Evolutionary conservation across 345 rosid genomes (phyloP).

Genomic region (Citrus trifoliata): DNA sequence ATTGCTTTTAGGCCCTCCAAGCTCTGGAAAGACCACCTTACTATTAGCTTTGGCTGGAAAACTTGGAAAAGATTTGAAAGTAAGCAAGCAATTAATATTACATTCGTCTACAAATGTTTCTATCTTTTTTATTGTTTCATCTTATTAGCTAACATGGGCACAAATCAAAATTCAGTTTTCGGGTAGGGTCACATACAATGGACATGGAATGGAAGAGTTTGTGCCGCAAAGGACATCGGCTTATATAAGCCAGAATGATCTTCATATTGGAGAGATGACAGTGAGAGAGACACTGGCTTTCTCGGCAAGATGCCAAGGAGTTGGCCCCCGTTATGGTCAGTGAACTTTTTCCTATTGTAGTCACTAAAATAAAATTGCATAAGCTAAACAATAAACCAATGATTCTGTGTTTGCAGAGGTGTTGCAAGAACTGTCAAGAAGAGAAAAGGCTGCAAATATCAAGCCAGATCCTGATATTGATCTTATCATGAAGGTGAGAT

Average conservation of each 20-base stretch:
- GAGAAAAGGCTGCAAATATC: conserved; percentile 79
- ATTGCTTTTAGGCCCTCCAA: conserved; percentile 59
- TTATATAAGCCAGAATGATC: conserved; percentile 60
- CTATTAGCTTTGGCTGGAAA: conserved; percentile 56
- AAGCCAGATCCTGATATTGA: conserved; percentile 91
- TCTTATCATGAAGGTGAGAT: conserved; percentile 69
- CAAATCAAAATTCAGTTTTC: conserved; percentile 32
- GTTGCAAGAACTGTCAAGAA: conserved; percentile 63
- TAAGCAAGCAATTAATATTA: conserved; percentile 10
- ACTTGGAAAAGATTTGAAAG: conserved; percentile 50
- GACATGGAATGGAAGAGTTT: conserved; percentile 62
- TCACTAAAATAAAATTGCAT: not conserved
- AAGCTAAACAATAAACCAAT: not conserved
- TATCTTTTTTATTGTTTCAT: not conserved
- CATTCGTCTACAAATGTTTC: not conserved
- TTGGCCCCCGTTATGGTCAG: conserved; percentile 56
- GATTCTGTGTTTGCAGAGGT: conserved; percentile 42
- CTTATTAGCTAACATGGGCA: not conserved
- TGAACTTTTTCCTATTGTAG: not conserved
- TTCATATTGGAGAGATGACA: conserved; percentile 62
- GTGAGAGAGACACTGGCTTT: conserved; percentile 66
- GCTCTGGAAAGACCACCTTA: conserved; percentile 59
- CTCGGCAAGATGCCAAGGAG: conserved; percentile 67
- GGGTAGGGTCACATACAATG: conserved; percentile 61
- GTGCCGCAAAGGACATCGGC: conserved; percentile 63